Percentiles rank a stretch among this genome's conserved stretches.
phyloP scores from a whole-genome alignment of 1,284 basidiomycete species.

The Ganoderma meredithae region DNA sequence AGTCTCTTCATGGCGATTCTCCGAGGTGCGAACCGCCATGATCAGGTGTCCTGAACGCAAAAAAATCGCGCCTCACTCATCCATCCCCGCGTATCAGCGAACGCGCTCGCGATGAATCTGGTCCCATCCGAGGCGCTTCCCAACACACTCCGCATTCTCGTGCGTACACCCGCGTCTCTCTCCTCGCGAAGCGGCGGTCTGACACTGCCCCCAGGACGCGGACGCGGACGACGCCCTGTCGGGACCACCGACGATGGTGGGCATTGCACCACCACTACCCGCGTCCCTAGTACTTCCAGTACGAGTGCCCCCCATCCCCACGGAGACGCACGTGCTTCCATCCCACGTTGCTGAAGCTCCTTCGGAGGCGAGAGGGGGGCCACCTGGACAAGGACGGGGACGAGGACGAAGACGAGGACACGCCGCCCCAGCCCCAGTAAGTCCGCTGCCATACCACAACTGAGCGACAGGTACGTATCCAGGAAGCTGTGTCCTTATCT shows the following conservation, averaged over 20 bases:
- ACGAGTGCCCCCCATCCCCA: not conserved
- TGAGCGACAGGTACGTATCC: not conserved
- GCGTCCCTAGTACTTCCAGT: too few species aligned
- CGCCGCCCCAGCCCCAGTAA: not conserved
- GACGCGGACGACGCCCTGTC: too few species aligned
- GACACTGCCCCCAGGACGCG: not conserved
- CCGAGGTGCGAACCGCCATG: not conserved
- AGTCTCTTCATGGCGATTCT: constrained; percentile 5
- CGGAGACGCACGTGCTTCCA: not conserved
- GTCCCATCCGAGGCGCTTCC: not conserved
- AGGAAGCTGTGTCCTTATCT: not conserved
- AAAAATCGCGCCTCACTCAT: not conserved
- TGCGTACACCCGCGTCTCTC: not conserved
- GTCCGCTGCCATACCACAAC: not conserved
- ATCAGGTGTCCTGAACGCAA: too few species aligned
- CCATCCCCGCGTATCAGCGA: not conserved
- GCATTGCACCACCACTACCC: too few species aligned
- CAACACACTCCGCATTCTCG: not conserved
- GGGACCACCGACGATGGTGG: too few species aligned
- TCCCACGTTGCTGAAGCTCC: too few species aligned
- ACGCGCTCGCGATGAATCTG: not conserved
- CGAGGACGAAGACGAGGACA: too few species aligned
- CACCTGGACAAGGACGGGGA: too few species aligned
- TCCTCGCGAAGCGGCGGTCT: not conserved
- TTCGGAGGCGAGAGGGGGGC: too few species aligned